Percentiles rank a stretch among this genome's conserved stretches.
Conservation (phyloP, 1,139 yeast species). For the Candida smagusa region DNA sequence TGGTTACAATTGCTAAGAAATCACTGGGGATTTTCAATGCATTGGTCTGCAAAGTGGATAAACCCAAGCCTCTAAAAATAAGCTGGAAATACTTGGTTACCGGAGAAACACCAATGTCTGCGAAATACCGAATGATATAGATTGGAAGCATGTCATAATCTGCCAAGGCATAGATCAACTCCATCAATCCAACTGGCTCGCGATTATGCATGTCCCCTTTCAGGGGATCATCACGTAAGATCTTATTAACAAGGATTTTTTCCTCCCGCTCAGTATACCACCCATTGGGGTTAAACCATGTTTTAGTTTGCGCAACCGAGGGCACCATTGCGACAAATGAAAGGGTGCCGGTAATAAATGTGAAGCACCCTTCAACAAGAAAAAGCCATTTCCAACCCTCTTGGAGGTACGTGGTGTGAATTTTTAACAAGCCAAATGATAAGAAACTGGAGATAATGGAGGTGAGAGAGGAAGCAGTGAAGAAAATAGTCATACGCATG, state of each 20-base stretch:
- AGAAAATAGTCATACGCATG: conserved; percentile 47
- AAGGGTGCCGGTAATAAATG: conserved; percentile 51
- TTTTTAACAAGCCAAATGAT: conserved; percentile 44
- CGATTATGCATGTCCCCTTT: conserved; percentile 73
- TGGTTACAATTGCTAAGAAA: conserved; percentile 33
- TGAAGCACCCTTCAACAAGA: conserved; percentile 58
- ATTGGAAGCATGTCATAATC: conserved; percentile 60
- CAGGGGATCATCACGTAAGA: conserved; percentile 64
- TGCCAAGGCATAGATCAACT: conserved; percentile 35
- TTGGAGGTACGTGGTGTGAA: conserved; percentile 33
- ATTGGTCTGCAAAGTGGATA: conserved; percentile 52
- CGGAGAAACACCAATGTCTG: conserved; percentile 42
- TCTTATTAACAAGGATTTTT: conserved; percentile 58
- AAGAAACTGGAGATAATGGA: conserved; percentile 37
- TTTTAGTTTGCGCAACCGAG: conserved; percentile 52
- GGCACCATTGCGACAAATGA: conserved; percentile 59
- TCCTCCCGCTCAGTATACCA: conserved; percentile 65
- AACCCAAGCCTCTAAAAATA: conserved; percentile 50
- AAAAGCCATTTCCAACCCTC: conserved; percentile 68
- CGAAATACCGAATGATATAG: conserved; percentile 48
- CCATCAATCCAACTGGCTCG: conserved; percentile 45
- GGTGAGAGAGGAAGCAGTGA: conserved; percentile 41
- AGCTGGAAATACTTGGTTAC: conserved; percentile 48
- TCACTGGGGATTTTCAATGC: conserved; percentile 50
- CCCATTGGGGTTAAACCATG: conserved; percentile 49